phyloP scores from a whole-genome alignment of 495 filamentous ascomycete species.

The Aspergillus nanangensis region DNA sequence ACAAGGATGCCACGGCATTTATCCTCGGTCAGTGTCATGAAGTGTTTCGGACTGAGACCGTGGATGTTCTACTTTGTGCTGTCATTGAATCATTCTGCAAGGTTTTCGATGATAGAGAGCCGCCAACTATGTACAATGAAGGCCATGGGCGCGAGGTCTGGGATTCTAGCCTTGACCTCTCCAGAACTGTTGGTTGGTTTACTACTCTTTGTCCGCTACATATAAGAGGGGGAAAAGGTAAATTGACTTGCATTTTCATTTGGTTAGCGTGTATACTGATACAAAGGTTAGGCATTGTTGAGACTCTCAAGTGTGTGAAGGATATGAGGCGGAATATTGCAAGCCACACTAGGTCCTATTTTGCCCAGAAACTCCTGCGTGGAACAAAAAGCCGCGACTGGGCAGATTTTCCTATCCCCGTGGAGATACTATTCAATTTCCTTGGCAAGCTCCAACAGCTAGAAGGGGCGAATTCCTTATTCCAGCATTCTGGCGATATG shows the following conservation, averaged over 20 bases:
- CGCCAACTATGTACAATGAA: conserved; percentile 54
- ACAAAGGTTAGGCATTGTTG: conserved; percentile 17
- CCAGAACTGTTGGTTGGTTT: conserved; percentile 59
- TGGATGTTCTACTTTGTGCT: conserved; percentile 50
- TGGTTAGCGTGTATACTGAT: neutral
- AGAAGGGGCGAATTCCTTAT: conserved; percentile 53
- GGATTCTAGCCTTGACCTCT: conserved; percentile 46
- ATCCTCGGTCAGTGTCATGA: conserved; percentile 40
- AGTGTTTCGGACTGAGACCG: conserved; percentile 44
- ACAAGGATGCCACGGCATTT: conserved; percentile 36
- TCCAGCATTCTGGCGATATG: conserved; percentile 54
- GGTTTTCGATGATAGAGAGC: conserved; percentile 46
- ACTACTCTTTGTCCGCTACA: conserved; percentile 50
- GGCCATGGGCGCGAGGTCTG: conserved; percentile 54
- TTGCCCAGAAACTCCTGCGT: conserved; percentile 47
- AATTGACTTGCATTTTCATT: conserved; percentile 5
- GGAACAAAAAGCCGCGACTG: conserved; percentile 35
- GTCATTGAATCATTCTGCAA: conserved; percentile 46
- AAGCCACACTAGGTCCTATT: conserved; percentile 41
- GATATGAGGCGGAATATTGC: conserved; percentile 37
- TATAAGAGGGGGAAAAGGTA: conserved; percentile 24
- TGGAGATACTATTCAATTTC: conserved; percentile 71
- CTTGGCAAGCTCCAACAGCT: conserved; percentile 56
- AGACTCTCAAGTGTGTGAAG: conserved; percentile 43
- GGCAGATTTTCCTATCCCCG: conserved; percentile 46